Conservation (phyloP, 2,329 filamentous ascomycete species). For the Lomentospora prolificans region DNA sequence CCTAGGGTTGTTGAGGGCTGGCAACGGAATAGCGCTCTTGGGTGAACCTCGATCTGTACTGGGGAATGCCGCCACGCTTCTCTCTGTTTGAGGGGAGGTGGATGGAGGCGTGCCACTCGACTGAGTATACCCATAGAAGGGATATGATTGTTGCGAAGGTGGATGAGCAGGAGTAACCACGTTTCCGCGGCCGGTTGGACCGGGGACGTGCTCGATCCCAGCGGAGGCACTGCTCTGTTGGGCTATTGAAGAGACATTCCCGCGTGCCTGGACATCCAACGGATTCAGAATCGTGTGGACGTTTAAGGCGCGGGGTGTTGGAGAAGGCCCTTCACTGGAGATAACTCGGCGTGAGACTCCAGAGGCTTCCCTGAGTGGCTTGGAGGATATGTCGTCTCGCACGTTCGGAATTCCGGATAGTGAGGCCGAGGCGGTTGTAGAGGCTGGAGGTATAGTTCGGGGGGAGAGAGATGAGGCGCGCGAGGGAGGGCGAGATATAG, state of each 20-base stretch:
- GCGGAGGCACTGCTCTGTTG: background rate
- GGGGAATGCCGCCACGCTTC: background rate
- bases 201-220: background rate
- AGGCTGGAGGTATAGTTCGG: background rate
- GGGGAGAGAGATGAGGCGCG: background rate
- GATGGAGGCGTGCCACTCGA: background rate
- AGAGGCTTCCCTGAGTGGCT: background rate
- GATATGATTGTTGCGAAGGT: background rate
- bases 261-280: background rate
- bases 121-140: background rate
- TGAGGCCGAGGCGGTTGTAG: background rate
- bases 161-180: background rate
- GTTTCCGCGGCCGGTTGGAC: background rate
- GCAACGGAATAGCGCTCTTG: background rate
- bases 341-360: background rate
- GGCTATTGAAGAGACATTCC: background rate
- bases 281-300: constrained; percentile 4
- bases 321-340: background rate
- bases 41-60: background rate
- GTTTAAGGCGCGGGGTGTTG: background rate
- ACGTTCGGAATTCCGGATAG: background rate
- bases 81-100: background rate
- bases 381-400: background rate
- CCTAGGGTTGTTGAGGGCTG: constrained; percentile 2
- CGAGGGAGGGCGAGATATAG: constrained; percentile 2